A percentile compares a stretch with the other conserved stretches of the same genome.
Conservation (phyloP, 1,284 basidiomycete genomes). For the Naganishia albida region DNA sequence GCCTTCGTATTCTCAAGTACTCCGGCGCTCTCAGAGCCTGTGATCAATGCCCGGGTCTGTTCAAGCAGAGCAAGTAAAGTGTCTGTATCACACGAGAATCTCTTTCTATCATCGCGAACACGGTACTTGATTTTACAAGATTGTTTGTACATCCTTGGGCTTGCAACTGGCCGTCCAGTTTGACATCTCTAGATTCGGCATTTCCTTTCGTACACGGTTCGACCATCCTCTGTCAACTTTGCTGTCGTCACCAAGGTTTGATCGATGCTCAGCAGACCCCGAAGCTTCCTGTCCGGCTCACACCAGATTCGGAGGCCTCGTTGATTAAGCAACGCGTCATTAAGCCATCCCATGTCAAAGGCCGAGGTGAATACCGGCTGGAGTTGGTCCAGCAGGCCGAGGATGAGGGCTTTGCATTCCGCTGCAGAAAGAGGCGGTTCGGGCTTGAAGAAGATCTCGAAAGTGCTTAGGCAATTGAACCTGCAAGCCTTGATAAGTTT, state of each 20-base stretch:
- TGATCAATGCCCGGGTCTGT: too few relatives aligned
- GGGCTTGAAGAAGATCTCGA: neutral
- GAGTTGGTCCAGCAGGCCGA: neutral
- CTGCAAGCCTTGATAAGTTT: neutral
- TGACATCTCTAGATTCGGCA: neutral
- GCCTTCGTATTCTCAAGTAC: too few relatives aligned
- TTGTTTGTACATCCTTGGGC: too few relatives aligned
- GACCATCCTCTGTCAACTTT: neutral
- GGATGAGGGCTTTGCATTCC: neutral
- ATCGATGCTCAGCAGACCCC: neutral
- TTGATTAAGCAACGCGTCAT: neutral
- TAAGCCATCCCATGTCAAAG: neutral
- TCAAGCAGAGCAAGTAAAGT: too few relatives aligned
- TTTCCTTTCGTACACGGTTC: neutral
- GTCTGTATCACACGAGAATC: too few relatives aligned
- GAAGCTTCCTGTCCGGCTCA: neutral
- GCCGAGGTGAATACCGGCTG: neutral
- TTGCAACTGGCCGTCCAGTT: too few relatives aligned
- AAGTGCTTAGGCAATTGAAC: neutral
- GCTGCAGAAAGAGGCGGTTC: neutral
- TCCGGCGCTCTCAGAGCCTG: too few relatives aligned
- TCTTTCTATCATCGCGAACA: too few relatives aligned
- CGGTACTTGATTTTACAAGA: too few relatives aligned
- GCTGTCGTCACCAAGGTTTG: neutral
- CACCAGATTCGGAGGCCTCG: neutral